These are phyloP conservation scores for Rhodotorula mucilaginosa DNA, from an alignment of 1,284 basidiomycete genomes.

Conservation along the genomic window DNA sequence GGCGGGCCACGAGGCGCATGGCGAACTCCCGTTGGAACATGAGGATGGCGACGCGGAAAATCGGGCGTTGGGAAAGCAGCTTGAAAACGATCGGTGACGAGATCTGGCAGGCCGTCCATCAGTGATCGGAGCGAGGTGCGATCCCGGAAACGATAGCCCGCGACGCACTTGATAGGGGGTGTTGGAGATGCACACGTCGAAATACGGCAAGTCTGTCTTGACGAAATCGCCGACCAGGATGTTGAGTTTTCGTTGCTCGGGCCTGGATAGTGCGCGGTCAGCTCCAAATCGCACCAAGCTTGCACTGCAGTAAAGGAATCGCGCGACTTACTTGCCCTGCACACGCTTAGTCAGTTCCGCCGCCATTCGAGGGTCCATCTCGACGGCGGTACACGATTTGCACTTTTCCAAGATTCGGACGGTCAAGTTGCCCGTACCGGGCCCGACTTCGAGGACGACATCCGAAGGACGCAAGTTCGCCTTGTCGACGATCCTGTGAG, in stretches of 20 bases:
- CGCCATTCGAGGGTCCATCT: slow-evolving; percentile 99
- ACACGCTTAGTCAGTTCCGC: slow-evolving; percentile 96
- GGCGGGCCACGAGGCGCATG: slow-evolving; percentile 81
- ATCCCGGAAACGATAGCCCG: background rate
- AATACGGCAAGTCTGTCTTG: slow-evolving; percentile 93
- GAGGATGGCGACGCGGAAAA: slow-evolving; percentile 90
- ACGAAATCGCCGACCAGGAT: slow-evolving; percentile 96
- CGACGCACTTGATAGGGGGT: slow-evolving; percentile 80
- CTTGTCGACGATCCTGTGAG: slow-evolving; percentile 55
- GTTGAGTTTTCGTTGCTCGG: slow-evolving; percentile 90
- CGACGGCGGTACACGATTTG: slow-evolving; percentile 87
- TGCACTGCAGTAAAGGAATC: background rate
- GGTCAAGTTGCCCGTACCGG: slow-evolving; percentile 96
- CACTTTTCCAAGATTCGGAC: slow-evolving; percentile 90
- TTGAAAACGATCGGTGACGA: slow-evolving; percentile 97
- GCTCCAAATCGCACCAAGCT: too few relatives aligned
- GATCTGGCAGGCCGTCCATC: slow-evolving; percentile 56
- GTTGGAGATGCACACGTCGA: slow-evolving; percentile 98
- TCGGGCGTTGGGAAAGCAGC: slow-evolving; percentile 89
- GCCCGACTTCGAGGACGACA: slow-evolving; percentile 94
- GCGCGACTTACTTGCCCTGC: slow-evolving; percentile 85
- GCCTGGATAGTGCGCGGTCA: slow-evolving; percentile 55
- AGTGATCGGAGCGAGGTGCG: background rate
- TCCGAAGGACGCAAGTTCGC: slow-evolving; percentile 92
- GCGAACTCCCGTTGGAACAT: slow-evolving; percentile 99